Conservation (phyloP, 1,284 basidiomycete genomes). For the Cutaneotrichosporon sp. region DNA sequence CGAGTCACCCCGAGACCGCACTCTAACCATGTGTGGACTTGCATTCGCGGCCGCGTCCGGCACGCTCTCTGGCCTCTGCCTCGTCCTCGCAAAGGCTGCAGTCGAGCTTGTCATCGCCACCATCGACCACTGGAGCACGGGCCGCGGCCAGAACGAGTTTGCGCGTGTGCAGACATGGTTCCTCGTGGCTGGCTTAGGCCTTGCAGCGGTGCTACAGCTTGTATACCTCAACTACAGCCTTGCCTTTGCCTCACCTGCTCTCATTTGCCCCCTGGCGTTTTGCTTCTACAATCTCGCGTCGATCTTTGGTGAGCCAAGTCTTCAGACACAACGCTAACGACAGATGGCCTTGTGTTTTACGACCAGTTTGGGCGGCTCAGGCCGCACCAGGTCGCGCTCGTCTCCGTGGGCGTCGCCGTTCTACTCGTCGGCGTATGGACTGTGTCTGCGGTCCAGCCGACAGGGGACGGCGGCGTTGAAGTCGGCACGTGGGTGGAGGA, state of each 20-base stretch:
- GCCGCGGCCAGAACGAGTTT: slow-evolving; percentile 75
- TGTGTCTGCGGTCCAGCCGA: slow-evolving; percentile 53
- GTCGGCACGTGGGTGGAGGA: slow-evolving; percentile 49
- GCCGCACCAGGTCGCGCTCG: slow-evolving; percentile 63
- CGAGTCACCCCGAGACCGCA: slow-evolving; percentile 29
- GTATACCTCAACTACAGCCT: slow-evolving; percentile 92
- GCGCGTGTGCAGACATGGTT: slow-evolving; percentile 49
- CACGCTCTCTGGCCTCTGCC: slow-evolving; percentile 87
- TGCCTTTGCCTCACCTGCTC: slow-evolving; percentile 74
- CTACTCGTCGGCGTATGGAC: slow-evolving; percentile 87
- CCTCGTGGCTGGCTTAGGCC: slow-evolving; percentile 34
- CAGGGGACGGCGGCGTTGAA: slow-evolving; percentile 44
- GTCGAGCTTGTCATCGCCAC: slow-evolving; percentile 84
- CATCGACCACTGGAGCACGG: slow-evolving; percentile 50
- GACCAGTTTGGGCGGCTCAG: slow-evolving; percentile 75
- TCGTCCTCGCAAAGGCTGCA: slow-evolving; percentile 89
- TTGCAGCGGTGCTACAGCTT: slow-evolving; percentile 52
- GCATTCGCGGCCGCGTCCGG: slow-evolving; percentile 87
- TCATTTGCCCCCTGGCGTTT: slow-evolving; percentile 91
- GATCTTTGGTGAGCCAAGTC: slow-evolving; percentile 55
- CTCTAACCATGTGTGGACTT: slow-evolving; percentile 67
- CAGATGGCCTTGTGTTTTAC: slow-evolving; percentile 76
- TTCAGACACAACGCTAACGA: slow-evolving; percentile 15
- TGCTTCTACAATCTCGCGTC: slow-evolving; percentile 93
- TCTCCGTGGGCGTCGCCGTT: slow-evolving; percentile 70